Conservation (phyloP, 179 eudicot species). For the Beta lomatogona region DNA sequence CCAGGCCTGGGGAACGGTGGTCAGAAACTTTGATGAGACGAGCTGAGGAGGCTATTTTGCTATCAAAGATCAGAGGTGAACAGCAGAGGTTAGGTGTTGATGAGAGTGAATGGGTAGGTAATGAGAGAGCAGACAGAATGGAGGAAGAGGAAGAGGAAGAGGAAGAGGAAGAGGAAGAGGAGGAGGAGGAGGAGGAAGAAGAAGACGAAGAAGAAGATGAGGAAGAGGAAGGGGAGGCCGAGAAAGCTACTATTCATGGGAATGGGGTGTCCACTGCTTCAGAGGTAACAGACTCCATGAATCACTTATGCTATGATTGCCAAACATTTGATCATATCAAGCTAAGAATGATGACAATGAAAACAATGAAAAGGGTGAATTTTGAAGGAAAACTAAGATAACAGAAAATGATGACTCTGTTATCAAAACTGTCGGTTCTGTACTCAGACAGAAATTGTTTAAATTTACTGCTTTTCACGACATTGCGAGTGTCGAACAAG, state of each 20-base stretch:
- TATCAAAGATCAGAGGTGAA: slow-evolving; percentile 85
- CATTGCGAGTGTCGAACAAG: background rate
- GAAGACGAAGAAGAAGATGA: slow-evolving; percentile 20
- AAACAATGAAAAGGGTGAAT: background rate
- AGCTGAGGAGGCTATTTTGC: slow-evolving; percentile 81
- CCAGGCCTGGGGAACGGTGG: slow-evolving; percentile 95
- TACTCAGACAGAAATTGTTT: background rate
- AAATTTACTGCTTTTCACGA: background rate
- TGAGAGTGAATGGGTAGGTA: slow-evolving; percentile 88
- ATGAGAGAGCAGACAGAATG: slow-evolving; percentile 53
- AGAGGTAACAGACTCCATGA: slow-evolving; percentile 46
- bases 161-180: slow-evolving; percentile 36
- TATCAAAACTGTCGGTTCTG: background rate
- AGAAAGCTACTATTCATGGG: slow-evolving; percentile 18
- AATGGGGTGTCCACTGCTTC: slow-evolving; percentile 29
- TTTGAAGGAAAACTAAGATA: background rate
- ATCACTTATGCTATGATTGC: background rate
- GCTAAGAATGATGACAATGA: background rate
- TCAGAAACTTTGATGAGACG: slow-evolving; percentile 90
- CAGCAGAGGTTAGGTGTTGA: slow-evolving; percentile 94
- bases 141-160: slow-evolving; percentile 47
- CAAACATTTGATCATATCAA: background rate
- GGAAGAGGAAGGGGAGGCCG: slow-evolving; percentile 23
- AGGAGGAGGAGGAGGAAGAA: slow-evolving; percentile 32
- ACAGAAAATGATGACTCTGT: background rate